Conservation (phyloP, 2,329 filamentous ascomycete genomes). For the Penicillium sp. region DNA sequence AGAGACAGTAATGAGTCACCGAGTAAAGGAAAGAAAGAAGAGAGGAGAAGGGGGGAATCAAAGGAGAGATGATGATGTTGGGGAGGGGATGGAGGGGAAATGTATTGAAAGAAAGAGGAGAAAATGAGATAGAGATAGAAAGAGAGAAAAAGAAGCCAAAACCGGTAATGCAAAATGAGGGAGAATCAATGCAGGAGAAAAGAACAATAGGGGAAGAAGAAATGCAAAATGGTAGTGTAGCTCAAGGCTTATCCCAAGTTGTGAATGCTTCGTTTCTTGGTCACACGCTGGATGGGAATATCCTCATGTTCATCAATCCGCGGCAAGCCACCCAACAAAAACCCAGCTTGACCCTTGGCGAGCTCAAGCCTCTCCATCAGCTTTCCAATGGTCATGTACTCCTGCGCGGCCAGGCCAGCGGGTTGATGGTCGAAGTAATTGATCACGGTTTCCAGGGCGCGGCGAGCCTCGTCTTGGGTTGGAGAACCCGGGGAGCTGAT, state of each 20-base stretch:
- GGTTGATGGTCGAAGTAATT: constrained; percentile 75
- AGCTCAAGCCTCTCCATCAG: constrained; percentile 83
- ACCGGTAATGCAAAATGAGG: not conserved
- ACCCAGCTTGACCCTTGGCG: constrained; percentile 50
- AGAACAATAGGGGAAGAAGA: not conserved
- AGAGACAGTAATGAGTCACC: not conserved
- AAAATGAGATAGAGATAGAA: not conserved
- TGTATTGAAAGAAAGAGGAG: not conserved
- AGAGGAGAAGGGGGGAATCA: constrained; percentile 10
- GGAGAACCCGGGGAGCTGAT: constrained; percentile 64
- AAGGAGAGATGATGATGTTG: not conserved
- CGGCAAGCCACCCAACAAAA: constrained; percentile 46
- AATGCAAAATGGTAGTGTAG: not conserved
- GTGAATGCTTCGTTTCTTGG: constrained; percentile 50
- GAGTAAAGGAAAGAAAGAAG: constrained; percentile 6
- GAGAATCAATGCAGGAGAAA: not conserved
- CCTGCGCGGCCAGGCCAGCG: constrained; percentile 69
- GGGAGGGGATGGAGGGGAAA: not conserved
- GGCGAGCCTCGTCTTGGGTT: constrained; percentile 80
- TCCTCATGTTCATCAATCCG: constrained; percentile 46
- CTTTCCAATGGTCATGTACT: constrained; percentile 74
- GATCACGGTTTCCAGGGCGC: constrained; percentile 77
- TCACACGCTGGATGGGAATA: constrained; percentile 35
- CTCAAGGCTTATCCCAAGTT: constrained; percentile 33
- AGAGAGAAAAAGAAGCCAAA: not conserved